Conservation (phyloP, 208 protist genomes). For the Trypanosoma caninum region DNA sequence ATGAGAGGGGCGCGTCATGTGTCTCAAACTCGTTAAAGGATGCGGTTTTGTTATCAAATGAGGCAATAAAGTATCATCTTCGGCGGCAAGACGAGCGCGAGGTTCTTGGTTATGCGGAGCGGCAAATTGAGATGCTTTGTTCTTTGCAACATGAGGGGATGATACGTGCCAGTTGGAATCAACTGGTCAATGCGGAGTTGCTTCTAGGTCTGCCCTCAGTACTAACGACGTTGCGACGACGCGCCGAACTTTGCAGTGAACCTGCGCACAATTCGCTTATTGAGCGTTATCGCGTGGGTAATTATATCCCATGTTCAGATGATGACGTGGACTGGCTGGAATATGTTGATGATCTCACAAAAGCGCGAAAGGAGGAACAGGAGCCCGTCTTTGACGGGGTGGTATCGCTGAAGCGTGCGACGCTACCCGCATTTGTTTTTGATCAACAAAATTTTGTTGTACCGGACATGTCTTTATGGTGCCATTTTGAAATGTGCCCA, state of each 20-base stretch:
- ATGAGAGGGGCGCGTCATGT: constrained; percentile 71
- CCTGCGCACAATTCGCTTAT: constrained; percentile 43
- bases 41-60: constrained; percentile 48
- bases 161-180: constrained; percentile 61
- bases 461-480: constrained; percentile 23
- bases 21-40: constrained; percentile 51
- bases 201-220: constrained; percentile 51
- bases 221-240: constrained; percentile 47
- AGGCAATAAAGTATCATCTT: constrained; percentile 64
- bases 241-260: constrained; percentile 27
- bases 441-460: not conserved
- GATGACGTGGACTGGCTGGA: constrained; percentile 45
- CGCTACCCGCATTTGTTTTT: not conserved
- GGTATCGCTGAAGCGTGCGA: constrained; percentile 15
- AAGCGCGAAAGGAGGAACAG: constrained; percentile 49
- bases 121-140: constrained; percentile 64
- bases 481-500: constrained; percentile 8
- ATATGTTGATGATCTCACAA: constrained; percentile 46
- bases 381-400: constrained; percentile 44
- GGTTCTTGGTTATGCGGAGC: constrained; percentile 65
- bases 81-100: constrained; percentile 63
- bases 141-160: constrained; percentile 37
- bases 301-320: constrained; percentile 58
- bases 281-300: constrained; percentile 66
- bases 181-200: constrained; percentile 50